A percentile compares a stretch with the other conserved stretches of the same genome.
phyloP scores from a whole-genome alignment of 1,284 basidiomycete species.

The Cryptococcus deneoformans region DNA sequence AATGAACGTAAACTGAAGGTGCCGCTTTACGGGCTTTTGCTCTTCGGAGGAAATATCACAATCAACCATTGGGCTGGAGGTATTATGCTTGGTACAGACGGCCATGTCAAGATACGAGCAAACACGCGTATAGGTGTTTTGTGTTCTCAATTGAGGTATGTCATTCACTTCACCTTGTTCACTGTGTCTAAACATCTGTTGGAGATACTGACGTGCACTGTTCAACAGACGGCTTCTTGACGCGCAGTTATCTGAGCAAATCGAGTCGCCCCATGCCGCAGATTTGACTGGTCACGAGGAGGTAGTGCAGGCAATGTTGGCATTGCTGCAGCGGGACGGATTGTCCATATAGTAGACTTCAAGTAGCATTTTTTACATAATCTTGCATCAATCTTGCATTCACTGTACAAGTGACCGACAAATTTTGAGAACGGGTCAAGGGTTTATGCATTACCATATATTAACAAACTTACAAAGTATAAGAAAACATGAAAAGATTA shows the following conservation, averaged over 20 bases:
- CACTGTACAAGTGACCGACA: no score
- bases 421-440: no score
- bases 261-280: constrained; percentile 51
- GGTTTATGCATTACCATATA: neutral
- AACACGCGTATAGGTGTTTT: constrained; percentile 86
- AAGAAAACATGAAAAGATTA: neutral
- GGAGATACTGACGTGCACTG: constrained; percentile 37
- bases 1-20: constrained; percentile 52
- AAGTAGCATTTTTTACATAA: no score
- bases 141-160: constrained; percentile 74
- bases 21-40: constrained; percentile 76
- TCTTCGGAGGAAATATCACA: constrained; percentile 77
- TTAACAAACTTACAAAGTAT: neutral
- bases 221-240: constrained; percentile 59
- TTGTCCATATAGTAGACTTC: constrained; percentile 13
- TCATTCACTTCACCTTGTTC: constrained; percentile 4
- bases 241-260: constrained; percentile 59
- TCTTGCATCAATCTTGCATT: no score
- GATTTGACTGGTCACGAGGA: constrained; percentile 57
- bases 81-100: constrained; percentile 60
- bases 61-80: constrained; percentile 77
- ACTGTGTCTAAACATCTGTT: neutral
- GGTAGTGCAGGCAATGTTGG: constrained; percentile 66
- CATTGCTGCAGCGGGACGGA: constrained; percentile 56
- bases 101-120: constrained; percentile 66